These are phyloP conservation scores for Candida ascalaphidarum DNA, from an alignment of 805 yeast genomes.

Conservation along the genomic window DNA sequence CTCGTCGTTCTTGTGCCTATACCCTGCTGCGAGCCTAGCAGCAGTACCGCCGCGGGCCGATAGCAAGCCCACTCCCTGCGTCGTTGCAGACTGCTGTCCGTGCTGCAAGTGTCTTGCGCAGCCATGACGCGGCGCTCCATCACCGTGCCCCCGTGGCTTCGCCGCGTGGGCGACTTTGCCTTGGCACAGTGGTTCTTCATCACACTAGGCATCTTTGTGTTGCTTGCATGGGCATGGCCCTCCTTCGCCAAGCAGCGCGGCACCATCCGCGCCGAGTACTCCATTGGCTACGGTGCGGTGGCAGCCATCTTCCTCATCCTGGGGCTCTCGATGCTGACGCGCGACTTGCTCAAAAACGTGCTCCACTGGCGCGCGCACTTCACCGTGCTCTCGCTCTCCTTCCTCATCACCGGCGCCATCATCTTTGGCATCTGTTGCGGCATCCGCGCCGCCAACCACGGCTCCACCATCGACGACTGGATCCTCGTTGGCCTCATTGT, in stretches of 20 bases:
- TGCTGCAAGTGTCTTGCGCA: too few species aligned
- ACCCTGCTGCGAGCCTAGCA: too few species aligned
- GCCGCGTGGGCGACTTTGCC: too few species aligned
- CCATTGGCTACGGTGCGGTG: conserved; percentile 80
- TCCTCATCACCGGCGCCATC: conserved; percentile 61
- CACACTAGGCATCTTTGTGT: conserved; percentile 61
- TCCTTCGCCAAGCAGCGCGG: conserved; percentile 82
- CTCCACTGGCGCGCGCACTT: conserved; percentile 78
- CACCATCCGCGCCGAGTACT: conserved; percentile 59
- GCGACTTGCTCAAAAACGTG: conserved; percentile 51
- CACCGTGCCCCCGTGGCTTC: too few species aligned
- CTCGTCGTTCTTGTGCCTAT: too few species aligned
- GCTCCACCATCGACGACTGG: conserved; percentile 64
- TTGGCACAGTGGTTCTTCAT: conserved; percentile 69
- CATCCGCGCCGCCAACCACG: conserved; percentile 47
- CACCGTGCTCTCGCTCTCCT: conserved; percentile 58
- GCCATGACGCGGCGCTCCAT: too few species aligned
- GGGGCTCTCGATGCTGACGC: conserved; percentile 70
- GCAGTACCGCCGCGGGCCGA: too few species aligned
- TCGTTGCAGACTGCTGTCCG: too few species aligned
- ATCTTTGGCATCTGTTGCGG: conserved; percentile 70
- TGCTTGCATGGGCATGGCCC: conserved; percentile 72
- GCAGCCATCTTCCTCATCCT: conserved; percentile 77
- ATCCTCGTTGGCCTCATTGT: conserved; percentile 74
- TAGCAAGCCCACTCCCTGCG: too few species aligned